A percentile compares a stretch with the other conserved stretches of the same genome.
phyloP scores from a whole-genome alignment of 768 basidiomycete species.

The Hericium alpestre region DNA sequence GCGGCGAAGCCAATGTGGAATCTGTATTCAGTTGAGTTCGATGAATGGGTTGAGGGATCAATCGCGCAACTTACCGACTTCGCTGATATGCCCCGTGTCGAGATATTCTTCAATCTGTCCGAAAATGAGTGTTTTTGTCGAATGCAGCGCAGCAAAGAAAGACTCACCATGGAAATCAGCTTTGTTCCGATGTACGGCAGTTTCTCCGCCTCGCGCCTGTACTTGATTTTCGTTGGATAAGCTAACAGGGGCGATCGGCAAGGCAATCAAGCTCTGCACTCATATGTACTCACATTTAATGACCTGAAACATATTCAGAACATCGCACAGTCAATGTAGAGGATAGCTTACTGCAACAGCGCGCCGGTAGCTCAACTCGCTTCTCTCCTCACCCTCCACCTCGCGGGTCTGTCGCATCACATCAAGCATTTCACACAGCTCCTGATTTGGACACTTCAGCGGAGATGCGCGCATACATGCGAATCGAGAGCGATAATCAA shows the following conservation, averaged over 20 bases:
- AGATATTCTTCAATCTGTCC: slow-evolving; percentile 55
- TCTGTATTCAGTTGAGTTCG: slow-evolving; percentile 25
- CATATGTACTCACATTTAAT: slow-evolving; percentile 32
- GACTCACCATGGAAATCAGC: slow-evolving; percentile 22
- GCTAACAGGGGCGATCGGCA: slow-evolving; percentile 11
- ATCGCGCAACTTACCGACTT: slow-evolving; percentile 35
- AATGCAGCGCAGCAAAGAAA: neutral
- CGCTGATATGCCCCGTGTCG: slow-evolving; percentile 41
- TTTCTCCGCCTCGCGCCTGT: slow-evolving; percentile 15
- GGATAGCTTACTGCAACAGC: slow-evolving; percentile 49
- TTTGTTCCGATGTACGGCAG: slow-evolving; percentile 31
- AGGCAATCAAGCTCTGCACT: neutral
- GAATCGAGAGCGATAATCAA: slow-evolving; percentile 31
- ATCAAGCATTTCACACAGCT: slow-evolving; percentile 44
- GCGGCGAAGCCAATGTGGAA: slow-evolving; percentile 32
- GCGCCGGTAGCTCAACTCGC: slow-evolving; percentile 62
- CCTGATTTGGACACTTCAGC: slow-evolving; percentile 60
- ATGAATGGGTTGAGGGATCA: neutral
- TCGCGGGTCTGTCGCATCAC: slow-evolving; percentile 47
- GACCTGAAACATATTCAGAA: slow-evolving; percentile 19
- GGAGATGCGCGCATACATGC: slow-evolving; percentile 58
- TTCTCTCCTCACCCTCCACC: slow-evolving; percentile 57
- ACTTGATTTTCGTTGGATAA: slow-evolving; percentile 23
- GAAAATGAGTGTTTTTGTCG: neutral
- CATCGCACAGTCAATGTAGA: neutral